Evolutionary conservation across 2,329 filamentous ascomycete species (phyloP), one percentile per base, ranked within the genome.

Genomic region (Cladosporium cucumerinum): DNA sequence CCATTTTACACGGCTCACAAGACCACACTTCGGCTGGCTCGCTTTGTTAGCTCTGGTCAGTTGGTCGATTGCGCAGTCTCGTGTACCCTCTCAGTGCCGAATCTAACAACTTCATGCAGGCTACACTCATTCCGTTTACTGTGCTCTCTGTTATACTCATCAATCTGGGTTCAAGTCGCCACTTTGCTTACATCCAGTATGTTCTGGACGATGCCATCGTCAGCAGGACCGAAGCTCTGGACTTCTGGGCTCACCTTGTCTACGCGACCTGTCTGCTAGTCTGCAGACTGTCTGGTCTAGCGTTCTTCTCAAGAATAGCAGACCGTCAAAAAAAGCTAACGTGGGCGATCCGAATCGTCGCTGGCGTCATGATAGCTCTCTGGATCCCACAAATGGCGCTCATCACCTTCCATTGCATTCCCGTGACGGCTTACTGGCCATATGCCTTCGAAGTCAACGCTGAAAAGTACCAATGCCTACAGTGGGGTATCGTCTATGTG

Each of bases 401-500:
- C 2, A 74, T 85, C 57, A 75, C 85, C 64, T 83, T 85, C 66
- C 82, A 85, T 71, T 85, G 82, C 65, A 71, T 69, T 1, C 83
- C 83, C 0, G 81, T 84, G 0, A 85, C 82, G 0, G 81, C 77
- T 0, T 71, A 82, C 2, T 85, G 83, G 83, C 82, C 83, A 0
- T 85, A 85, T 61, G 76, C 72, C 0, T 85, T 79, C 76, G 81
- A 85, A 67, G 69, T 73, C 0, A 76, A 76, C 11, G 73, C 69
- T 11, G 72, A 72, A 1, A 66, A 76, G 3, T 85, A 82, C 66
- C 76, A 69, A 0, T 85, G 82, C 66, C 65, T 85, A 43, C 73
- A 78, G 18, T 85, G 82, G 82, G 83, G 82, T 0, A 64, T 82
- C 2, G 82, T 85, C 0, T 85, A 85, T 67, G 79, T 79, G 11